These are phyloP conservation scores for Talaromyces liani DNA, from an alignment of 495 filamentous ascomycete genomes.

Conservation along the genomic window DNA sequence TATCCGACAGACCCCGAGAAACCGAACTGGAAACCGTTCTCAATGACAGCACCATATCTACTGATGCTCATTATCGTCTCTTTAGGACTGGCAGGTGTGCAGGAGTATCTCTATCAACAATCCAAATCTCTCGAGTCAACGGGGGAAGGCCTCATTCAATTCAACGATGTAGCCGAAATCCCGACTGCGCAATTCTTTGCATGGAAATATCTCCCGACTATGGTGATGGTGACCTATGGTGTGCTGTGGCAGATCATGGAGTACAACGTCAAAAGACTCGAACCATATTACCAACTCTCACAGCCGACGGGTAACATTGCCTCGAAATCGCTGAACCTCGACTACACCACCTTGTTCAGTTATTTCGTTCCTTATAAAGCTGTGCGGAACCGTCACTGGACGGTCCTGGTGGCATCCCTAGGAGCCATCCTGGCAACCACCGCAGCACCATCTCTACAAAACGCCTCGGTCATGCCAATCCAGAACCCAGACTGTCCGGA, in stretches of 20 bases:
- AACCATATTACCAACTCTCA: slow-evolving; percentile 69
- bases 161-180: slow-evolving; percentile 45
- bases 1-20: slow-evolving; percentile 40
- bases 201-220: slow-evolving; percentile 65
- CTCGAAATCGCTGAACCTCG: slow-evolving; percentile 61
- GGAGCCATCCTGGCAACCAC: slow-evolving; percentile 56
- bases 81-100: slow-evolving; percentile 41
- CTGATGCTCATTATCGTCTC: slow-evolving; percentile 49
- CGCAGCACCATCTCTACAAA: slow-evolving; percentile 53
- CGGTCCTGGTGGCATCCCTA: slow-evolving; percentile 55
- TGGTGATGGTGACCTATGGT: slow-evolving; percentile 63
- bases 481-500: slow-evolving; percentile 9
- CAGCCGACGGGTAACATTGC: slow-evolving; percentile 53
- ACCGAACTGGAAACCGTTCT: slow-evolving; percentile 66
- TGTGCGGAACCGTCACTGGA: slow-evolving; percentile 51
- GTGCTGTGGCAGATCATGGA: slow-evolving; percentile 69
- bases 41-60: slow-evolving; percentile 61
- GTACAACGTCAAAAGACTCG: slow-evolving; percentile 66
- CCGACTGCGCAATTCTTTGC: slow-evolving; percentile 49
- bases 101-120: slow-evolving; percentile 56
- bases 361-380: slow-evolving; percentile 57
- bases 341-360: slow-evolving; percentile 60
- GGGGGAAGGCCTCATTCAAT: slow-evolving; percentile 35
- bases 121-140: slow-evolving; percentile 25
- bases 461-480: slow-evolving; percentile 37